A percentile compares a stretch with the other conserved stretches of the same genome.
Evolutionary conservation across 1,284 basidiomycete genomes (phyloP).

Genomic region (Hortiboletus rubellus): DNA sequence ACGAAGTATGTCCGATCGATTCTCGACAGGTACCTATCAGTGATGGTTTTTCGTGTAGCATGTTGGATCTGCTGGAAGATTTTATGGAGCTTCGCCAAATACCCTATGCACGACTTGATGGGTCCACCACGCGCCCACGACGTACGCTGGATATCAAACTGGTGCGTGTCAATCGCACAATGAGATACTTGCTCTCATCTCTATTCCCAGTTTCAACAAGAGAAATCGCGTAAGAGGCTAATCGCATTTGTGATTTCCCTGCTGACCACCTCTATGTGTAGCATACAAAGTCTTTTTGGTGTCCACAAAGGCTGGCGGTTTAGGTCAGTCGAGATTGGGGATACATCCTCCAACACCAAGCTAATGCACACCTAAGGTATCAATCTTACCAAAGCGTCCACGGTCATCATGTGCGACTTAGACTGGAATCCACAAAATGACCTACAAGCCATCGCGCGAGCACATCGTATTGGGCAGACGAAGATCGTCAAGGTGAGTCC

Average conservation of each 20-base stretch:
- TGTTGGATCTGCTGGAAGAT: slow-evolving; percentile 84
- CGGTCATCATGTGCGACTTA: slow-evolving; percentile 76
- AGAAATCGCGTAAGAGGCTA: slow-evolving; percentile 45
- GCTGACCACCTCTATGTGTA: slow-evolving; percentile 39
- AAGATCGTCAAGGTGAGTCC: slow-evolving; percentile 69
- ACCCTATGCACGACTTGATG: slow-evolving; percentile 78
- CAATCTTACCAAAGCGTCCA: slow-evolving; percentile 82
- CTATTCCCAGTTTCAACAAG: slow-evolving; percentile 53
- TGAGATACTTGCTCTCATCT: slow-evolving; percentile 5
- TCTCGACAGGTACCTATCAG: neutral
- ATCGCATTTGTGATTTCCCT: slow-evolving; percentile 24
- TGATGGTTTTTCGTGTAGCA: slow-evolving; percentile 46
- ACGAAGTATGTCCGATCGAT: slow-evolving; percentile 39
- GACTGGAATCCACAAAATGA: slow-evolving; percentile 86
- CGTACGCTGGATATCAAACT: slow-evolving; percentile 58
- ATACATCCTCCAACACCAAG: neutral
- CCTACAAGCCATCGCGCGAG: slow-evolving; percentile 83
- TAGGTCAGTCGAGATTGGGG: slow-evolving; percentile 50
- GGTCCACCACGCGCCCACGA: slow-evolving; percentile 52
- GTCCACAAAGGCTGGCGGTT: slow-evolving; percentile 84
- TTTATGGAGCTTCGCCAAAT: slow-evolving; percentile 75
- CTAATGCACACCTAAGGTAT: slow-evolving; percentile 45
- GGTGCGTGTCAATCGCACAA: slow-evolving; percentile 32
- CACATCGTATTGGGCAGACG: slow-evolving; percentile 81
- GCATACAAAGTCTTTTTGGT: slow-evolving; percentile 82